Evolutionary conservation across 768 basidiomycete genomes (phyloP).

Genomic region (Lactarius tabidus): DNA sequence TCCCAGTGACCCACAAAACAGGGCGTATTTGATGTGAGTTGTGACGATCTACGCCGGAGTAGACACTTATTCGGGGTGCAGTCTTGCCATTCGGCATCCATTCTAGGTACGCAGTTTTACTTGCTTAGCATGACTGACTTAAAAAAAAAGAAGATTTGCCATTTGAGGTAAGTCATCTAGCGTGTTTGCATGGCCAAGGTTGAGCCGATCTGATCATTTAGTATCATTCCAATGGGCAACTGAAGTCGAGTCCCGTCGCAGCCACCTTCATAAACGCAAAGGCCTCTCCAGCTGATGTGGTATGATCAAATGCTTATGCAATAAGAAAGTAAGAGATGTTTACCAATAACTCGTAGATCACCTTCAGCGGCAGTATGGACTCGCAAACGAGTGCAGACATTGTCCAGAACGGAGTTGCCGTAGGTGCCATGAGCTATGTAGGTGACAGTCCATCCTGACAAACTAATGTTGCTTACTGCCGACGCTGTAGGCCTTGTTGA

Average conservation of each 20-base stretch:
- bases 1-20: constrained; percentile 12
- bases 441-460: constrained; percentile 27
- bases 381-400: constrained; percentile 81
- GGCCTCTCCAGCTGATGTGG: constrained; percentile 82
- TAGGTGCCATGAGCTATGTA: constrained; percentile 79
- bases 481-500: constrained; percentile 50
- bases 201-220: constrained; percentile 3
- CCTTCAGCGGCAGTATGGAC: constrained; percentile 82
- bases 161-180: constrained; percentile 53
- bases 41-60: not conserved
- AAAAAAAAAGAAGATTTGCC: constrained; percentile 50
- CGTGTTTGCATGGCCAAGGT: no score
- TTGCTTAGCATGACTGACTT: not conserved
- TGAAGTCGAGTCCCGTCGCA: constrained; percentile 32
- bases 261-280: constrained; percentile 32
- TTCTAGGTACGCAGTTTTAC: constrained; percentile 51
- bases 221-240: constrained; percentile 33
- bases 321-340: not conserved
- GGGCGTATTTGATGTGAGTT: constrained; percentile 34
- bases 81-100: constrained; percentile 91
- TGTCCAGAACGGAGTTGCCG: constrained; percentile 57
- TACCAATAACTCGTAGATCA: constrained; percentile 47
- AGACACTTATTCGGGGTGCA: constrained; percentile 29
- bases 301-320: constrained; percentile 37
- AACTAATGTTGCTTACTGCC: not conserved